These are phyloP conservation scores for Stagonosporopsis rhizophila DNA, from an alignment of 2,329 filamentous ascomycete genomes.

Conservation along the genomic window DNA sequence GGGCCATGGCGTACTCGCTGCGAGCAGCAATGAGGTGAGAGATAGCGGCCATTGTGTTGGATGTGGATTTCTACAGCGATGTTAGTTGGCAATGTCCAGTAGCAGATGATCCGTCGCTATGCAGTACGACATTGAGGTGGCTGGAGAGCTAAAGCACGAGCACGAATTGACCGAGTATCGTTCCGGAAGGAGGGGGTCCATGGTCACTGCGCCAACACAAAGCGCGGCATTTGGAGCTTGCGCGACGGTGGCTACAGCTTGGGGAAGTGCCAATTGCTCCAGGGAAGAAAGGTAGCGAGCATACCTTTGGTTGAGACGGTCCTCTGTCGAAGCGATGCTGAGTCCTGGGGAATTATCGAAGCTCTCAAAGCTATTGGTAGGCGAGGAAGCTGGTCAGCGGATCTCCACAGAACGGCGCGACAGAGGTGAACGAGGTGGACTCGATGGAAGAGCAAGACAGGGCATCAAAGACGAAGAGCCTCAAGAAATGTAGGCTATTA, in stretches of 20 bases:
- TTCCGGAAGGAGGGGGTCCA: conserved; percentile 12
- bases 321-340: conserved; percentile 23
- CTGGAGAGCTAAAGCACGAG: conserved; percentile 7
- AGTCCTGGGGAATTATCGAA: conserved; percentile 27
- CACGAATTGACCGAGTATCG: conserved; percentile 13
- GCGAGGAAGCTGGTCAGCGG: conserved; percentile 42
- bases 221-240: conserved; percentile 16
- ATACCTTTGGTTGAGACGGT: conserved; percentile 44
- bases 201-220: conserved; percentile 15
- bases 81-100: conserved; percentile 23
- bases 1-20: conserved; percentile 47
- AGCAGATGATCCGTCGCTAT: neutral
- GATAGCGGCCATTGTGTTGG: conserved; percentile 47
- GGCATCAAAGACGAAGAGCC: conserved; percentile 38
- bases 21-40: conserved; percentile 47
- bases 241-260: conserved; percentile 18
- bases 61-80: conserved; percentile 31
- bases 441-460: conserved; percentile 37
- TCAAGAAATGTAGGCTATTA: conserved; percentile 27
- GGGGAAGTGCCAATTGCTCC: conserved; percentile 25
- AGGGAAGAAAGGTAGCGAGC: conserved; percentile 24
- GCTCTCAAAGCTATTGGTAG: conserved; percentile 35
- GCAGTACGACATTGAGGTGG: conserved; percentile 4
- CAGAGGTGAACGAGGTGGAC: conserved; percentile 27
- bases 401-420: conserved; percentile 36